phyloP scores from a whole-genome alignment of 176 grass and related monocot species.

The Zizania latifolia region DNA sequence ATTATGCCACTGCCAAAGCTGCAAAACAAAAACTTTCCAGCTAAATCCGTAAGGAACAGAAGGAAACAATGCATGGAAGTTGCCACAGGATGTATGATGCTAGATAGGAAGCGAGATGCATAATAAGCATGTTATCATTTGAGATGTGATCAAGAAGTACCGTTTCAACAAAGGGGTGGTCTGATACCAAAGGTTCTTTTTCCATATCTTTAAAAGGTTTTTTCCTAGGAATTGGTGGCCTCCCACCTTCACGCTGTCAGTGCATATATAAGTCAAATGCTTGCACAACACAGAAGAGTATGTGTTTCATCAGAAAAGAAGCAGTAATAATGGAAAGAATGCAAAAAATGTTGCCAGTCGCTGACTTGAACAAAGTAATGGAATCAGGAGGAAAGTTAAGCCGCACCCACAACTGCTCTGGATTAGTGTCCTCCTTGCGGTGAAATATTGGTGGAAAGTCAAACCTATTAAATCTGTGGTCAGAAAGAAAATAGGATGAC shows the following conservation, averaged over 20 bases:
- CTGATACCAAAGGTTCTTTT: conserved; percentile 69
- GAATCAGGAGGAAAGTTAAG: conserved; percentile 11
- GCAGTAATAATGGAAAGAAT: background rate
- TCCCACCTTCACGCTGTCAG: conserved; percentile 66
- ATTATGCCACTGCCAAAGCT: conserved; percentile 93
- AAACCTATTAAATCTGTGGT: conserved; percentile 87
- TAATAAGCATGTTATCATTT: conserved; percentile 11
- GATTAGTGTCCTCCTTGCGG: conserved; percentile 76
- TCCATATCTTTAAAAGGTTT: conserved; percentile 60
- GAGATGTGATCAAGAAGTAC: conserved; percentile 31
- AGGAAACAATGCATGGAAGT: conserved; percentile 4
- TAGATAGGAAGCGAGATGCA: background rate
- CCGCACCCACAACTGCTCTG: conserved; percentile 69
- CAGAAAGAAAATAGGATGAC: conserved; percentile 11
- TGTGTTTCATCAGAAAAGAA: background rate
- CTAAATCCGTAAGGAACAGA: background rate
- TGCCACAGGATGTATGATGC: background rate
- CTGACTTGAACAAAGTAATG: background rate
- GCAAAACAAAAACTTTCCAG: background rate
- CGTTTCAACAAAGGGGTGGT: conserved; percentile 95
- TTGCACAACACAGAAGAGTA: background rate
- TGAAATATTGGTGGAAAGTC: conserved; percentile 96
- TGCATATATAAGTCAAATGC: conserved; percentile 20
- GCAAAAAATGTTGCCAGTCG: background rate
- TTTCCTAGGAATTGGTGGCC: conserved; percentile 70